Percentiles rank a stretch among this genome's conserved stretches.
These are phyloP conservation scores for Solanum okadae DNA, from an alignment of 257 asterid genomes.

Conservation along the genomic window DNA sequence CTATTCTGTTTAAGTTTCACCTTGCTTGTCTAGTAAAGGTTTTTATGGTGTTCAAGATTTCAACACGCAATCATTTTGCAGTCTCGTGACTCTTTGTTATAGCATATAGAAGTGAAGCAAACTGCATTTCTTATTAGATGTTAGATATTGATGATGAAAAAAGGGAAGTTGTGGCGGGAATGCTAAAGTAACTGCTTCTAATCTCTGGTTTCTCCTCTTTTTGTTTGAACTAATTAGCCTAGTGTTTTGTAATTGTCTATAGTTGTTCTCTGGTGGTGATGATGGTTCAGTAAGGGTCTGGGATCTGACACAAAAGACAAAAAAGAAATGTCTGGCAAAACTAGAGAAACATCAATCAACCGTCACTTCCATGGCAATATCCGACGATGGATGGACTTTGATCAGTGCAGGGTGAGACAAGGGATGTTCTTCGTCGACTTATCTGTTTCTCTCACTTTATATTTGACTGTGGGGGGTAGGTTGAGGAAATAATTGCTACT, in stretches of 20 bases:
- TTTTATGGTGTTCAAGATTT: too few relatives aligned
- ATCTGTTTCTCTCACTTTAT: not conserved
- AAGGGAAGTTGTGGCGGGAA: not conserved
- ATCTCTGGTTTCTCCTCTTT: not conserved
- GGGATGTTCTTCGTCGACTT: conserved; percentile 24
- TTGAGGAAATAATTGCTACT: not conserved
- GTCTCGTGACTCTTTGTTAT: too few relatives aligned
- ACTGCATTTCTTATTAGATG: not conserved
- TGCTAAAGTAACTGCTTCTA: not conserved
- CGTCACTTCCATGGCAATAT: conserved; percentile 71
- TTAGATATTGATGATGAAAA: not conserved
- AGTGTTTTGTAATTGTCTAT: conserved; percentile 7
- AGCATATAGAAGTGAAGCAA: too few relatives aligned
- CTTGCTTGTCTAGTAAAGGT: not conserved
- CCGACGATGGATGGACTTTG: conserved; percentile 88
- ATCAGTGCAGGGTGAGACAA: conserved; percentile 90
- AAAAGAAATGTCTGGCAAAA: too few relatives aligned
- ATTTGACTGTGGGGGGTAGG: not conserved
- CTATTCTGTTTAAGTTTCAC: not conserved
- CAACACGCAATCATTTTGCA: too few relatives aligned
- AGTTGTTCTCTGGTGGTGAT: conserved; percentile 87
- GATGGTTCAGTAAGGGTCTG: conserved; percentile 67
- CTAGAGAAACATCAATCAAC: too few relatives aligned
- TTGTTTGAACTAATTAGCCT: not conserved
- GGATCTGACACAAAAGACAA: conserved; percentile 38